Base-by-base conservation (phyloP, 805 yeast species). In the Torulaspora microellipsoides region DNA sequence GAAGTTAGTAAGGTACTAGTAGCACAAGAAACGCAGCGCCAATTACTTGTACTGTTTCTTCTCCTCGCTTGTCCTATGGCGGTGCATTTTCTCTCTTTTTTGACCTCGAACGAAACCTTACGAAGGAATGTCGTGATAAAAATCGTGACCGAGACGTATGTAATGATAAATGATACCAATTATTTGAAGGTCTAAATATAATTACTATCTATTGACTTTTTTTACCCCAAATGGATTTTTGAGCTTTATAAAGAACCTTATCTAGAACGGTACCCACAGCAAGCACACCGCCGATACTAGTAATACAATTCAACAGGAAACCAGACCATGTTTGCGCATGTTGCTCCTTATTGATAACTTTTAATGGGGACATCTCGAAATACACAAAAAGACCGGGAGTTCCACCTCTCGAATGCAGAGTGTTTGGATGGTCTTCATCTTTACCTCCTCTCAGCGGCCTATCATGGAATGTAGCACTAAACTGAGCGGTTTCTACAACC, bases 361-460 rank as follows among this genome's bases (percentile, higher is more conserved):
- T 88, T 71, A 93, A 72, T 9, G 98, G 96, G 44, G 95, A 82
- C 64, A 93, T 89, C 58, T 93, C 98, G 67, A 90, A 90, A 55
- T 81, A 72, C 69, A 93, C 78, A 64, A 81, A 87, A 3, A 89
- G 74, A 4, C 97, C 96, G 0, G 99, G 98, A 12, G 84, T 70
- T 7, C 99, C 99, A 13, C 97, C 96, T 43, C 78, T 70, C 2
- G 83, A 77, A 52, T 85, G 93, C 17, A 82, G 51, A 0, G 96
- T 87, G 62, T 87, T 82, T 35, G 89, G 90, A 66, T 93, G 96
- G 61, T 91, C 97, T 15, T 76, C 84, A 59, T 91, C 99, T 46
- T 83, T 73, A 27, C 98, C 99, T 14, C 98, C 98, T 15, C 37
- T 51, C 27, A 89, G 62, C 8, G 96, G 91, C 51, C 98, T 76